These are phyloP conservation scores for Lachancea cidri DNA, from an alignment of 805 yeast genomes.

Conservation along the genomic window DNA sequence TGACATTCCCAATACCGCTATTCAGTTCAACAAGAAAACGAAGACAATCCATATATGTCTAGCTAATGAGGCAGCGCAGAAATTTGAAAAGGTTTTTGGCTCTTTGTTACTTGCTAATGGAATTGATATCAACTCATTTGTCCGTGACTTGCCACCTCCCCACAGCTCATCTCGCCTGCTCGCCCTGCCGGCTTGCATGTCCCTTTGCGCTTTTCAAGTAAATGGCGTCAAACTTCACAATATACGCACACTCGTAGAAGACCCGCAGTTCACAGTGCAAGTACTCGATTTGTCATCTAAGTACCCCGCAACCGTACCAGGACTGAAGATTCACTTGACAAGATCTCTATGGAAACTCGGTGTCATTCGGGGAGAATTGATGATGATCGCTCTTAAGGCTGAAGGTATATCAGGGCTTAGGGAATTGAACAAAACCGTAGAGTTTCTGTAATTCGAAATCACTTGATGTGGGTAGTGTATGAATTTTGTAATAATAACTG, in stretches of 20 bases:
- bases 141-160: neutral
- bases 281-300: slow-evolving; percentile 14
- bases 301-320: slow-evolving; percentile 11
- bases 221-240: slow-evolving; percentile 17
- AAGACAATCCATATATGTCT: slow-evolving; percentile 21
- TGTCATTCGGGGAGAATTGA: slow-evolving; percentile 13
- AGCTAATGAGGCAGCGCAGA: slow-evolving; percentile 13
- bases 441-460: slow-evolving; percentile 11
- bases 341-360: slow-evolving; percentile 25
- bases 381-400: slow-evolving; percentile 20
- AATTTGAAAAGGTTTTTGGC: slow-evolving; percentile 16
- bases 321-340: slow-evolving; percentile 16
- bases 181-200: slow-evolving; percentile 18
- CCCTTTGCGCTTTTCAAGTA: slow-evolving; percentile 17
- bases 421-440: slow-evolving; percentile 18
- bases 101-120: neutral
- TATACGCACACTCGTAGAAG: slow-evolving; percentile 16
- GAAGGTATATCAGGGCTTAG: slow-evolving; percentile 19
- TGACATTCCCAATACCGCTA: slow-evolving; percentile 27
- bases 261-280: slow-evolving; percentile 13
- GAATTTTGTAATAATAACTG: neutral
- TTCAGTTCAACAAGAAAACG: slow-evolving; percentile 31
- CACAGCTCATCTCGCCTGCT: slow-evolving; percentile 1
- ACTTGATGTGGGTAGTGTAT: neutral
- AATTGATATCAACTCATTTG: neutral